phyloP scores from a whole-genome alignment of 768 basidiomycete genomes.

The Mycena capillaripes region DNA sequence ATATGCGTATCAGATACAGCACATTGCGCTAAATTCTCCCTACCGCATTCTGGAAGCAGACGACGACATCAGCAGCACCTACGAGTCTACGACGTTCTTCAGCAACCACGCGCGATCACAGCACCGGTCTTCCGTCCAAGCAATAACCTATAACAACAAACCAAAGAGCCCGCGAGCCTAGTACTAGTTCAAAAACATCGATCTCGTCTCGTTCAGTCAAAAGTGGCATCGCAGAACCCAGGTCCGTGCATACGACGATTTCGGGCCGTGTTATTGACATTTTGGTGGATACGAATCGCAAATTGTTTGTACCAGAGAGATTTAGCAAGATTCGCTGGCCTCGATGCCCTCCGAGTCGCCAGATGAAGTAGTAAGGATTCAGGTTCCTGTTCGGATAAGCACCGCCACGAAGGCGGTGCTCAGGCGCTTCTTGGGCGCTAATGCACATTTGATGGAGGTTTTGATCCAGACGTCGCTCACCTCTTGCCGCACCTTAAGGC shows the following conservation, averaged over 20 bases:
- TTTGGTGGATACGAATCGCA: no score
- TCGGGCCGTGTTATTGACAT: conserved; percentile 9
- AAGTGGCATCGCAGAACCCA: conserved; percentile 30
- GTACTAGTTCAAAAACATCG: not conserved
- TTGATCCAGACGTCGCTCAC: no score
- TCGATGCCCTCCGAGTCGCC: no score
- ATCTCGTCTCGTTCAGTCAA: conserved; percentile 16
- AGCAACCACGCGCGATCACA: conserved; percentile 81
- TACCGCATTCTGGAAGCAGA: conserved; percentile 84
- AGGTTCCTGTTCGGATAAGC: no score
- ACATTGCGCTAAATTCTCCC: not conserved
- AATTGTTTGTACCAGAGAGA: no score
- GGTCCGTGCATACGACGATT: conserved; percentile 35
- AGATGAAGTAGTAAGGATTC: no score
- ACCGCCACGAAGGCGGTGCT: no score
- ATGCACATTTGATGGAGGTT: no score
- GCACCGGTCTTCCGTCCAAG: conserved; percentile 65
- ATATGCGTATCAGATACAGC: conserved; percentile 15
- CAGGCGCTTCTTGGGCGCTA: no score
- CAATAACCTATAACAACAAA: conserved; percentile 45
- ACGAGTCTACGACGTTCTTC: conserved; percentile 39
- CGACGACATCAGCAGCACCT: conserved; percentile 72
- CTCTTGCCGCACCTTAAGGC: no score
- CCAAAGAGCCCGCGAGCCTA: not conserved
- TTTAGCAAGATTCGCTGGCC: no score